These are phyloP conservation scores for Penicillium lividum DNA, from an alignment of 495 filamentous ascomycete genomes.

Conservation along the genomic window DNA sequence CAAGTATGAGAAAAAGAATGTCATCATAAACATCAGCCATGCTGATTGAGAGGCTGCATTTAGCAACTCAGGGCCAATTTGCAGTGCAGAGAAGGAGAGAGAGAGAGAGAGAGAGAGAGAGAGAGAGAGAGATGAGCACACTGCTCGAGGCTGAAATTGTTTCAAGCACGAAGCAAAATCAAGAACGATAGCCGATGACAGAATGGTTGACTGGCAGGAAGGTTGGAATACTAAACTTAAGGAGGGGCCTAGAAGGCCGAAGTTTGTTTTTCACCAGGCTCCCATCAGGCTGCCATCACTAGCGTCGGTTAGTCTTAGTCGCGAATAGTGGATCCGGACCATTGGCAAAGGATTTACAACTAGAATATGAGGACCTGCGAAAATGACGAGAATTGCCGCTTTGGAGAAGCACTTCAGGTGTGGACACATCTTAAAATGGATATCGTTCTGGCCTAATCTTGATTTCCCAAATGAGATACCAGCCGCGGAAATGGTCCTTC, in stretches of 20 bases:
- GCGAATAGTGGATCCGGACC: neutral
- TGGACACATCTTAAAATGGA: too few relatives aligned
- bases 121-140: neutral
- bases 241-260: neutral
- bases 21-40: neutral
- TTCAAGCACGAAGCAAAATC: neutral
- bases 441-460: too few relatives aligned
- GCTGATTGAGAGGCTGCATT: neutral
- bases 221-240: neutral
- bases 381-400: too few relatives aligned
- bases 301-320: neutral
- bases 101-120: neutral
- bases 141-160: neutral
- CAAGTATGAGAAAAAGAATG: constrained; percentile 3
- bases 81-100: neutral
- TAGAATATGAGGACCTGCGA: too few relatives aligned
- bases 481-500: too few relatives aligned
- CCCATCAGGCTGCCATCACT: neutral
- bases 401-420: too few relatives aligned
- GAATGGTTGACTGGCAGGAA: neutral
- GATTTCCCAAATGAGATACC: too few relatives aligned
- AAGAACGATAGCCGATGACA: neutral
- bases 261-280: neutral
- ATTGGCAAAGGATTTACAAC: neutral
- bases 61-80: neutral